Evolutionary conservation across 768 basidiomycete species (phyloP), one percentile per base, ranked within the genome.

Genomic region (Zangia roseola): DNA sequence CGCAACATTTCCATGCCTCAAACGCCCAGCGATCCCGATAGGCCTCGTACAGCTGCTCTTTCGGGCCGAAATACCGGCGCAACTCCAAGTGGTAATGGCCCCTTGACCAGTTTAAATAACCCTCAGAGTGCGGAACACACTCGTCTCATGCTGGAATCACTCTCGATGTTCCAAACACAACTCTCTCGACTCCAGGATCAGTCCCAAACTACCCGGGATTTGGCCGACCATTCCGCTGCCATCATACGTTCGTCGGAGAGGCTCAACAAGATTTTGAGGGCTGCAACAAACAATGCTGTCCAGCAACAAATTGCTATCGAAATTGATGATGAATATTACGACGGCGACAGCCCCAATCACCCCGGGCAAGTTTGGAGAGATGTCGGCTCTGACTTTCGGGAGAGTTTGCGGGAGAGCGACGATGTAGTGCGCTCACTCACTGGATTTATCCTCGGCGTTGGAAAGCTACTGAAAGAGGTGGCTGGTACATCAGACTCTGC

Each of bases 351-450:
- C 12, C 59, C 60, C 37, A 62, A 69, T 56, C 69, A 77, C 38
- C 55, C 79, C 21, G 75, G 71, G 10, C 80, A 83, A 45, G 68
- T 89, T 24, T 91, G 88, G 89, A 72, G 77, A 45, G 70, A 74
- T 40, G 77, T 91, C 6, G 85, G 86, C 1, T 76, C 76, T 9
- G 89, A 92, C 54, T 87, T 82, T 57, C 70, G 88, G 31, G 90
- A 92, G 44, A 77, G 80, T 43, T 54, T 88, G 55, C 74, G 84
- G 58, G 77, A 82, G 46, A 86, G 86, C 52, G 91, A 92, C 62
- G 90, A 92, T 62, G 71, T 91, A 39, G 84, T 91, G 4, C 72
- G 91, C 46, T 82, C 81, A 7, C 71, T 88, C 63, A 92, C 90
- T 8, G 83, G 81, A 35, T 80, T 92, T 50, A 66, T 92, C 55